Evolutionary conservation across 1,139 yeast species (phyloP).

Genomic region (Diutina scorzettiae): DNA sequence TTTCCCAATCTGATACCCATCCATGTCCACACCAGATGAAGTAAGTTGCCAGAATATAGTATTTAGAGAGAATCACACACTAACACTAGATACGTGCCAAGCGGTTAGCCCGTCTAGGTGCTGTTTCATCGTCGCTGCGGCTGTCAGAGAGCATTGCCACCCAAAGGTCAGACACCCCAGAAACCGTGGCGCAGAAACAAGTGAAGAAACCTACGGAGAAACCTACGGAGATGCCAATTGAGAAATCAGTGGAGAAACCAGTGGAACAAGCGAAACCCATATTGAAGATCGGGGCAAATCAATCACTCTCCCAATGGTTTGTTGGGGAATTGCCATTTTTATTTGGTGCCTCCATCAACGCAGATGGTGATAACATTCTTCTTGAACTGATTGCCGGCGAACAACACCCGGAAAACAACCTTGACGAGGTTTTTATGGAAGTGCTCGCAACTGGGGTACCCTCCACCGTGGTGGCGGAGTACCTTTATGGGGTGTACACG

Average conservation of each 20-base stretch:
- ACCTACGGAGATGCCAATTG: no score
- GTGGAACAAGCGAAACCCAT: no score
- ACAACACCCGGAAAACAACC: conserved; percentile 16
- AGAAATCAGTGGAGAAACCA: no score
- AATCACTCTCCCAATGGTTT: conserved; percentile 6
- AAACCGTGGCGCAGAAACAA: neutral
- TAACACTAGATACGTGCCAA: conserved; percentile 39
- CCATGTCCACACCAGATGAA: conserved; percentile 6
- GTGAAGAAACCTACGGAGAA: neutral
- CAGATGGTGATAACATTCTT: conserved; percentile 13
- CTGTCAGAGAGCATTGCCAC: conserved; percentile 7
- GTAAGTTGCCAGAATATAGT: no score
- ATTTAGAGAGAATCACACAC: no score
- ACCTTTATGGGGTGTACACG: conserved; percentile 33
- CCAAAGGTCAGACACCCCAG: conserved; percentile 8
- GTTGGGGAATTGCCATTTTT: conserved; percentile 21
- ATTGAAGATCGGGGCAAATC: no score
- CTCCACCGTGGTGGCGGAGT: conserved; percentile 29
- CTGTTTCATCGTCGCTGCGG: conserved; percentile 8
- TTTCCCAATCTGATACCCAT: no score
- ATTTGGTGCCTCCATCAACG: conserved; percentile 25
- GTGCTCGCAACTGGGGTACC: conserved; percentile 42
- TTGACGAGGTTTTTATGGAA: conserved; percentile 44
- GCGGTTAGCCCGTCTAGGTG: conserved; percentile 39
- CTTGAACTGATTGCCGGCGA: conserved; percentile 29